Conservation (phyloP, 2,329 filamentous ascomycete genomes). For the Ceratocystis huliohia region DNA sequence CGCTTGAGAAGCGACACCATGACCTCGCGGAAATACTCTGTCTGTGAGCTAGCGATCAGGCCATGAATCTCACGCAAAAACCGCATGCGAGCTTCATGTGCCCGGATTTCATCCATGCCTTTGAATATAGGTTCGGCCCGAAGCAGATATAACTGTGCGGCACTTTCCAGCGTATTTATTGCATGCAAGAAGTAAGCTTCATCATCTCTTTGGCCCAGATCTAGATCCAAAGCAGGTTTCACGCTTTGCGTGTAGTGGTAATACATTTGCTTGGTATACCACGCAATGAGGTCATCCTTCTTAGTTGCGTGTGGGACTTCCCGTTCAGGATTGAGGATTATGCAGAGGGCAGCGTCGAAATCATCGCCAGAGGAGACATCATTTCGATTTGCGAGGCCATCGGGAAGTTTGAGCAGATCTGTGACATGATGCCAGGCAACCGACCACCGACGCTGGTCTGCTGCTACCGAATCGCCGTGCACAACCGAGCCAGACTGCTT, state of each 20-base stretch:
- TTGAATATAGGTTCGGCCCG: slow-evolving; percentile 37
- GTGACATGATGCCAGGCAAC: slow-evolving; percentile 51
- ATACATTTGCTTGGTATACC: slow-evolving; percentile 49
- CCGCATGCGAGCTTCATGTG: slow-evolving; percentile 32
- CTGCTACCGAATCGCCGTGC: slow-evolving; percentile 22
- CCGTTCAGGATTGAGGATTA: slow-evolving; percentile 38
- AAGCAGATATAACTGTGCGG: background rate
- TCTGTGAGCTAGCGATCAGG: slow-evolving; percentile 51
- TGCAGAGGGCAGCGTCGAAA: slow-evolving; percentile 41
- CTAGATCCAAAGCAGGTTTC: slow-evolving; percentile 43
- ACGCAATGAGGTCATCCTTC: slow-evolving; percentile 44
- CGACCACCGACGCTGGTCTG: slow-evolving; percentile 46
- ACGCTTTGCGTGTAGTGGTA: slow-evolving; percentile 49
- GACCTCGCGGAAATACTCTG: slow-evolving; percentile 39
- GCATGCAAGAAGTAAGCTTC: background rate
- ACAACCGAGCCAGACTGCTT: slow-evolving; percentile 10
- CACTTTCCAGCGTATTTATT: slow-evolving; percentile 1
- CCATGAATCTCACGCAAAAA: slow-evolving; percentile 52
- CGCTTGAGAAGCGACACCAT: slow-evolving; percentile 29
- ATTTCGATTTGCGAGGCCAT: background rate
- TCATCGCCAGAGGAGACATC: slow-evolving; percentile 29
- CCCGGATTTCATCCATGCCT: slow-evolving; percentile 32
- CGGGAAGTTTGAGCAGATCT: slow-evolving; percentile 41
- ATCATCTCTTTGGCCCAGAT: slow-evolving; percentile 39
- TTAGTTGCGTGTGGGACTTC: slow-evolving; percentile 38